A percentile compares a stretch with the other conserved stretches of the same genome.
Evolutionary conservation across 495 filamentous ascomycete genomes (phyloP).

Genomic region (Hypoxylon perforatum): DNA sequence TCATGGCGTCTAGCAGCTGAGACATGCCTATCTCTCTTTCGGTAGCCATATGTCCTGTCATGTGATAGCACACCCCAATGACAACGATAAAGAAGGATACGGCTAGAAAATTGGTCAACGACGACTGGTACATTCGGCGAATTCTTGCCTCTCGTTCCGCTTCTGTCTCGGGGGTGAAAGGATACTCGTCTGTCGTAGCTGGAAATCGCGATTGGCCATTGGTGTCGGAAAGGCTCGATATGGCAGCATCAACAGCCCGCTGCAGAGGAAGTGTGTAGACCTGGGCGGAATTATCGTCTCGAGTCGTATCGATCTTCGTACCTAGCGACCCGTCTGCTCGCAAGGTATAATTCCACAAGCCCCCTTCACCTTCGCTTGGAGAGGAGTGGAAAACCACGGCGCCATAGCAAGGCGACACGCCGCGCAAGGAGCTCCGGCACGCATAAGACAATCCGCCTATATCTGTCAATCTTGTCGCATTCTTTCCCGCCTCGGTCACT

Average conservation of each 20-base stretch:
- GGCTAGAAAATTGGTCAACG: constrained; percentile 73
- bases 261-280: constrained; percentile 82
- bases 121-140: constrained; percentile 71
- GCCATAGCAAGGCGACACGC: constrained; percentile 77
- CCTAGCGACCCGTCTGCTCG: constrained; percentile 73
- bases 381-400: constrained; percentile 80
- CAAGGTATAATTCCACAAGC: constrained; percentile 87
- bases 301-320: constrained; percentile 66
- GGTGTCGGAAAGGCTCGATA: constrained; percentile 62
- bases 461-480: constrained; percentile 62
- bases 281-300: constrained; percentile 72
- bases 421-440: constrained; percentile 75
- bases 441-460: constrained; percentile 65
- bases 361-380: constrained; percentile 71
- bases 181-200: constrained; percentile 68
- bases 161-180: constrained; percentile 74
- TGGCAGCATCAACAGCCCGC: constrained; percentile 77
- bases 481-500: constrained; percentile 63
- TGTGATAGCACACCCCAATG: constrained; percentile 78
- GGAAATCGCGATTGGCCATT: constrained; percentile 57
- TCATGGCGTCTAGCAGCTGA: constrained; percentile 83
- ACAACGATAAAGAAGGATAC: constrained; percentile 75
- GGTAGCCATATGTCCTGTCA: constrained; percentile 78
- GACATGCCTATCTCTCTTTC: constrained; percentile 85
- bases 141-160: constrained; percentile 71